A percentile compares a stretch with the other conserved stretches of the same genome.
These are phyloP conservation scores for Solanum sitiens DNA, from an alignment of 257 asterid genomes.

Conservation along the genomic window DNA sequence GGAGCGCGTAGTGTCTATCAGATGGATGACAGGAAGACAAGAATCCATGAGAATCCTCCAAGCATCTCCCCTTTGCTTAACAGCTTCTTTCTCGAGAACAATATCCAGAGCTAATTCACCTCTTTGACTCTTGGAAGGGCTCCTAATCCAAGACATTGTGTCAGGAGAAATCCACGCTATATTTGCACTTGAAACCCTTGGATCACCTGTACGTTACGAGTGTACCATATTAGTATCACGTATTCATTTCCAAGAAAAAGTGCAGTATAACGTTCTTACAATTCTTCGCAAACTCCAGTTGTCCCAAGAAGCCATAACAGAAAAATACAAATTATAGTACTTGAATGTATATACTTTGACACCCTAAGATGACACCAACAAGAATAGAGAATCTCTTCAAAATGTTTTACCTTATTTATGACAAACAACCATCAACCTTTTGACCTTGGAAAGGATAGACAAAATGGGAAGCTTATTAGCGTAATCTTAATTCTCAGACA, in stretches of 20 bases:
- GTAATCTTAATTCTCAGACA: neutral
- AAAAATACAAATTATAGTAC: neutral
- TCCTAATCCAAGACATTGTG: conserved; percentile 66
- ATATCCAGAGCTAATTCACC: conserved; percentile 88
- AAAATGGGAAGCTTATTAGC: neutral
- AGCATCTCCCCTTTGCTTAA: conserved; percentile 75
- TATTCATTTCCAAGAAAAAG: neutral
- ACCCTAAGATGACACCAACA: neutral
- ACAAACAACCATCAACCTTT: neutral
- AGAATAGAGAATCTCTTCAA: neutral
- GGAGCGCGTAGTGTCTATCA: conserved; percentile 70
- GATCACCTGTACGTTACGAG: conserved; percentile 61
- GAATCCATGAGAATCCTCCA: conserved; percentile 91
- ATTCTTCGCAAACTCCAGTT: neutral
- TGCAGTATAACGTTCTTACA: neutral
- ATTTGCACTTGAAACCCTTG: conserved; percentile 64
- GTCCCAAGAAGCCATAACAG: neutral
- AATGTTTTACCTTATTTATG: neutral
- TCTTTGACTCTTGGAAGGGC: conserved; percentile 42
- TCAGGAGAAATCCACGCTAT: conserved; percentile 67
- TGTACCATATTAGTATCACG: neutral
- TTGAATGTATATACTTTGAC: neutral
- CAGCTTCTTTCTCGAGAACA: conserved; percentile 68
- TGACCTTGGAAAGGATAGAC: neutral
- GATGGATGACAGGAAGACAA: conserved; percentile 72